phyloP scores from a whole-genome alignment of 176 grass and related monocot species.

The Tillandsia fasciculata region DNA sequence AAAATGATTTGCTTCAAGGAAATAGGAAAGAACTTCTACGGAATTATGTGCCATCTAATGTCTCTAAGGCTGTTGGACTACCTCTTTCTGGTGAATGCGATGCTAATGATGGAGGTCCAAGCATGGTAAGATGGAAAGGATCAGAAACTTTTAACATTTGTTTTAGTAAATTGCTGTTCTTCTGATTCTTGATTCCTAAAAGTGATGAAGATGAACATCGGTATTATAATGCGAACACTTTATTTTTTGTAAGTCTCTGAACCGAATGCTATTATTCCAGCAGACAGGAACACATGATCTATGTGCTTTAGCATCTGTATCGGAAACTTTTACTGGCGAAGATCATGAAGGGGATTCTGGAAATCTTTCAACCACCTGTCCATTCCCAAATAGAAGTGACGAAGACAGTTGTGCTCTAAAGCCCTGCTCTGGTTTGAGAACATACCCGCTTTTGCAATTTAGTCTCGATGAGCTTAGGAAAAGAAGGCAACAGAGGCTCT shows the following conservation, averaged over 20 bases:
- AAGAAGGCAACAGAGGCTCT: constrained; percentile 49
- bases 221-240: neutral
- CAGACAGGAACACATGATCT: constrained; percentile 31
- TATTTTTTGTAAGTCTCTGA: constrained; percentile 15
- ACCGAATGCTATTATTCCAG: constrained; percentile 20
- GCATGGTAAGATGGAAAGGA: constrained; percentile 37
- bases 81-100: constrained; percentile 24
- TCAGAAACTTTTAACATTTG: constrained; percentile 19
- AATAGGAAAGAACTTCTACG: constrained; percentile 27
- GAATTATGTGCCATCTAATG: constrained; percentile 22
- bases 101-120: constrained; percentile 21
- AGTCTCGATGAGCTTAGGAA: constrained; percentile 56
- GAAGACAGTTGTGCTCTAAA: constrained; percentile 25
- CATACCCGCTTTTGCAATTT: constrained; percentile 54
- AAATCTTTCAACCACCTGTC: constrained; percentile 26
- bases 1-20: constrained; percentile 30
- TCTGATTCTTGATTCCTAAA: neutral
- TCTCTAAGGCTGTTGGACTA: constrained; percentile 15
- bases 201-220: neutral
- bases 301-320: constrained; percentile 21
- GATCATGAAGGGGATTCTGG: constrained; percentile 28
- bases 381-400: constrained; percentile 17
- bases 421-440: constrained; percentile 34
- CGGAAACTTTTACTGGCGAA: constrained; percentile 3
- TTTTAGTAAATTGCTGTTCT: constrained; percentile 14